These are phyloP conservation scores for Solioccasus polychromus DNA, from an alignment of 768 basidiomycete genomes.

Conservation along the genomic window DNA sequence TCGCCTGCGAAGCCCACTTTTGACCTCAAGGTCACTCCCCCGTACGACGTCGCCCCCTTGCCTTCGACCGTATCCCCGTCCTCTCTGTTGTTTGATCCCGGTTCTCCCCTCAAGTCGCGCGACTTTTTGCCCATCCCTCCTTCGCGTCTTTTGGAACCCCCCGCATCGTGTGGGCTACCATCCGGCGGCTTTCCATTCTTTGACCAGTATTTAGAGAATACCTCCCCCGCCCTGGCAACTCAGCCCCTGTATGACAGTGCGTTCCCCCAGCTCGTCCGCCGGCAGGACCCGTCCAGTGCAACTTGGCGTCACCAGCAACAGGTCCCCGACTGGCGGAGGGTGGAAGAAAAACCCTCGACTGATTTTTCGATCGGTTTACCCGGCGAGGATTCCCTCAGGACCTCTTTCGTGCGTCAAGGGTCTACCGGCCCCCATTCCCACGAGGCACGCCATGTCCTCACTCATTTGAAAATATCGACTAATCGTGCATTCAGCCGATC, in stretches of 20 bases:
- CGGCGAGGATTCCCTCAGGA: slow-evolving; percentile 29
- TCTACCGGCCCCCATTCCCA: slow-evolving; percentile 33
- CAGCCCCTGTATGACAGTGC: slow-evolving; percentile 35
- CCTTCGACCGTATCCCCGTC: slow-evolving; percentile 32
- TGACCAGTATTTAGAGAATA: slow-evolving; percentile 50
- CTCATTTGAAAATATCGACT: slow-evolving; percentile 10
- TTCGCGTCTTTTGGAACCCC: slow-evolving; percentile 24
- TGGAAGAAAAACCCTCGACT: slow-evolving; percentile 28
- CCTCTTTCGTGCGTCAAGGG: slow-evolving; percentile 29
- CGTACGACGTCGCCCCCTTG: slow-evolving; percentile 43
- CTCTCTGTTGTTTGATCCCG: slow-evolving; percentile 45
- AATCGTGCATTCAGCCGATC: slow-evolving; percentile 58
- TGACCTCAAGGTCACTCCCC: slow-evolving; percentile 52
- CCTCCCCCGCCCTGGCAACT: slow-evolving; percentile 36
- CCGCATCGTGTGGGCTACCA: slow-evolving; percentile 15
- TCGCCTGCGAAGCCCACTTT: slow-evolving; percentile 60
- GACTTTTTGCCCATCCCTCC: slow-evolving; percentile 28
- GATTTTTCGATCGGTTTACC: slow-evolving; percentile 25
- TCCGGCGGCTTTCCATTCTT: slow-evolving; percentile 41
- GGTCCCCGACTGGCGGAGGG: slow-evolving; percentile 43
- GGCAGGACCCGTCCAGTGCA: slow-evolving; percentile 14
- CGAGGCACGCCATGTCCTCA: slow-evolving; percentile 45
- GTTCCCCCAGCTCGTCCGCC: slow-evolving; percentile 26
- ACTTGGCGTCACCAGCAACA: slow-evolving; percentile 30
- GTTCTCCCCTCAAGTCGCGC: slow-evolving; percentile 35